Base-by-base conservation (phyloP, 2,329 filamentous ascomycete species). In the Talaromyces sp. region DNA sequence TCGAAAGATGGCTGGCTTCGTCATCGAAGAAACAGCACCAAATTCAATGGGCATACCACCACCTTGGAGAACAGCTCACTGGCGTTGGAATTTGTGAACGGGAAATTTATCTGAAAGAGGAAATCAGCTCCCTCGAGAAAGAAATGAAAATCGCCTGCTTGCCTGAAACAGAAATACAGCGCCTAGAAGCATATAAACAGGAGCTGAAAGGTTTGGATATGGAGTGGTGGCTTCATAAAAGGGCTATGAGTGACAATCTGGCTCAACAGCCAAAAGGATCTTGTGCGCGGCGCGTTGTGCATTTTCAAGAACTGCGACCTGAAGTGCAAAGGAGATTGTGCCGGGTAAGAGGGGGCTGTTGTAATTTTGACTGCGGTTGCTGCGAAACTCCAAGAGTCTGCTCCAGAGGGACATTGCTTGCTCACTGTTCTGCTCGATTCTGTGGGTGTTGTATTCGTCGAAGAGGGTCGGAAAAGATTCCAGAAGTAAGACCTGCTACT, bases 361-460 rank as follows among this genome's bases (percentile, higher is more conserved):
- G 53, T 46, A 55, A 56, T 8, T 56, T 31, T 33, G 58, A 56
- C n/a, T 60, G 53, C 45, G 53, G 53, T 22, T 56, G 58, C 35
- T 60, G 53, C 13, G 5, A 39, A 15, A 39, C 35, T 15, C 53
- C 28, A 9, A 41, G 45, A 28, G 40, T 51, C 31, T 43, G 35
- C 25, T 56, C 58, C 13, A 41, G 39, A 51, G 53, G 19, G 17
- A 53, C 28, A n/a, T 19, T 43, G 39, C 10, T 19, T 21, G 7
- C 39, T 25, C 58, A 60, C 40, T 60, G 58, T 22, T 21, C 53
- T 33, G 46, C n/a, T n/a, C 8, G 46, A 39, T 60, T 53, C 48
- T 57, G 58, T 46, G 53, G 53, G 17, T 60, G 58, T 21, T 60
- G 58, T 53, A 53, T 60, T 46, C 46, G 58, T 50, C 53, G 53